These are phyloP conservation scores for Epichloe sylvatica DNA, from an alignment of 2,329 filamentous ascomycete species.

Conservation along the genomic window DNA sequence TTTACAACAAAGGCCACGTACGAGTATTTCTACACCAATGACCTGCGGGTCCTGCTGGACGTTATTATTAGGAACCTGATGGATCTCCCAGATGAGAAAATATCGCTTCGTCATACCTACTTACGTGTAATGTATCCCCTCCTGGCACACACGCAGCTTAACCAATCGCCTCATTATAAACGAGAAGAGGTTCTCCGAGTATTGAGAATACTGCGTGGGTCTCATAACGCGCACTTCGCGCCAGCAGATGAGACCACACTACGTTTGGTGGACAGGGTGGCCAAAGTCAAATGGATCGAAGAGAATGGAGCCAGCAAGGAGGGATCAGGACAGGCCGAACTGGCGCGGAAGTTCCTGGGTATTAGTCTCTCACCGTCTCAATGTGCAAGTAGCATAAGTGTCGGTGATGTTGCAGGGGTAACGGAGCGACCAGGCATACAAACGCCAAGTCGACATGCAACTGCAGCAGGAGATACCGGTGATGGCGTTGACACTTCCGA, in stretches of 20 bases:
- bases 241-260: conserved; percentile 69
- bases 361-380: conserved; percentile 55
- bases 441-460: conserved; percentile 53
- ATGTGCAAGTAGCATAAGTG: conserved; percentile 59
- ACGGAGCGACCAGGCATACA: conserved; percentile 72
- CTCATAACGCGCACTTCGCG: conserved; percentile 59
- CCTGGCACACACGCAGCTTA: conserved; percentile 81
- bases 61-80: conserved; percentile 95
- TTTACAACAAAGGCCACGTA: conserved; percentile 86
- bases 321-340: conserved; percentile 26
- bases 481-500: conserved; percentile 9
- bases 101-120: conserved; percentile 77
- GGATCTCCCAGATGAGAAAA: conserved; percentile 75
- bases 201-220: conserved; percentile 53
- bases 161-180: conserved; percentile 80
- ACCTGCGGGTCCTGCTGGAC: conserved; percentile 83
- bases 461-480: conserved; percentile 12
- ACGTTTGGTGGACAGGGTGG: conserved; percentile 62
- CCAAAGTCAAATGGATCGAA: conserved; percentile 55
- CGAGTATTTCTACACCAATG: conserved; percentile 98
- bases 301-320: conserved; percentile 23
- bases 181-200: conserved; percentile 68
- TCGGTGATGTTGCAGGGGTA: conserved; percentile 64
- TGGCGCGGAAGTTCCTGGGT: conserved; percentile 49
- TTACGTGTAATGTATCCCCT: conserved; percentile 83